phyloP scores from a whole-genome alignment of 2,329 filamentous ascomycete genomes.

The Alternaria sp. region DNA sequence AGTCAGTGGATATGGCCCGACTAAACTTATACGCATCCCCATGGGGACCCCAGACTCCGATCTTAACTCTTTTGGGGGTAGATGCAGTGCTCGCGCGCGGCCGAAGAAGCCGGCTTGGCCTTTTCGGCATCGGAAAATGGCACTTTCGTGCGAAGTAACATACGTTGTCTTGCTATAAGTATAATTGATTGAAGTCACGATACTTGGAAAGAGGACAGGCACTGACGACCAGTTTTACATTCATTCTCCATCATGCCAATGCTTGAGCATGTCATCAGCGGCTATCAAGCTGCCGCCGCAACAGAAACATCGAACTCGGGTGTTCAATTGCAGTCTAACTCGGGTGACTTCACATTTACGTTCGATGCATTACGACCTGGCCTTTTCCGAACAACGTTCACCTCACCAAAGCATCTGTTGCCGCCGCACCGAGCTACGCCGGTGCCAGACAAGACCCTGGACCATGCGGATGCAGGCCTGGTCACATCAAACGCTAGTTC shows the following conservation, averaged over 20 bases:
- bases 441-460: constrained; percentile 53
- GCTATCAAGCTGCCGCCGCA: constrained; percentile 39
- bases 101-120: constrained; percentile 23
- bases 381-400: constrained; percentile 73
- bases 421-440: constrained; percentile 70
- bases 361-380: constrained; percentile 70
- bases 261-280: constrained; percentile 55
- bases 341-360: constrained; percentile 62
- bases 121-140: background rate
- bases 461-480: constrained; percentile 38
- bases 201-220: background rate
- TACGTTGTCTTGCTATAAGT: constrained; percentile 14
- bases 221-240: background rate
- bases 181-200: background rate
- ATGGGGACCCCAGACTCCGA: constrained; percentile 36
- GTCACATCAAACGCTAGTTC: constrained; percentile 47
- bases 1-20: constrained; percentile 17
- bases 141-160: constrained; percentile 2
- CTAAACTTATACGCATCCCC: constrained; percentile 29
- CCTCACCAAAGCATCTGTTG: constrained; percentile 67
- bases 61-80: constrained; percentile 13
- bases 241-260: constrained; percentile 55
- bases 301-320: constrained; percentile 28
- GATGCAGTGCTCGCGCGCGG: background rate
- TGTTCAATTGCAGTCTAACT: constrained; percentile 56